These are phyloP conservation scores for Dysphania ambrosioides DNA, from an alignment of 148 eudicot genomes.

Conservation along the genomic window DNA sequence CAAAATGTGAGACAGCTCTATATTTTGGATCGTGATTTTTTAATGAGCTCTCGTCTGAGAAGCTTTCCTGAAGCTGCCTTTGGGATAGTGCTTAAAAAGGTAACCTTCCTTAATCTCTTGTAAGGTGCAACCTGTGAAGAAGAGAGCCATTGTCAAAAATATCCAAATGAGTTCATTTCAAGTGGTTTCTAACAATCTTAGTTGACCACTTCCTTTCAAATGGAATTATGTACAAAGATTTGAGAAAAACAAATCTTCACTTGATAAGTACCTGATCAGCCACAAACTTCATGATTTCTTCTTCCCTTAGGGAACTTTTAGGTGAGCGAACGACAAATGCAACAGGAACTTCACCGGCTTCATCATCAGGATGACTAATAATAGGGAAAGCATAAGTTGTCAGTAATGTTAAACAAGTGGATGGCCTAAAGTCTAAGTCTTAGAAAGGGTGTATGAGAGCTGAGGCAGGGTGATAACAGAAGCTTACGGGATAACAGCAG, in stretches of 20 bases:
- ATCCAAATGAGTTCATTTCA: neutral
- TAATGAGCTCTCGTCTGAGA: constrained; percentile 58
- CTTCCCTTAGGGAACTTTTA: constrained; percentile 51
- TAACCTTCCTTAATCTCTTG: constrained; percentile 52
- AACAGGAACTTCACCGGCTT: constrained; percentile 84
- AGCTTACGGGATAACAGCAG: constrained; percentile 80
- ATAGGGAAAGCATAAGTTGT: neutral
- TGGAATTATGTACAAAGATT: neutral
- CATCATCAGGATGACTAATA: constrained; percentile 63
- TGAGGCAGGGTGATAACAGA: neutral
- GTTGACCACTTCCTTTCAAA: neutral
- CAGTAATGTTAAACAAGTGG: neutral
- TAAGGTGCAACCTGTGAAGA: constrained; percentile 61
- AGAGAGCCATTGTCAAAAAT: neutral
- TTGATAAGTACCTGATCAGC: constrained; percentile 55
- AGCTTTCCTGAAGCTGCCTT: constrained; percentile 59
- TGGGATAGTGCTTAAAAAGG: constrained; percentile 45
- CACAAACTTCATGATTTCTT: constrained; percentile 51
- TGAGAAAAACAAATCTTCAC: neutral
- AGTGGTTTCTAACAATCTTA: neutral
- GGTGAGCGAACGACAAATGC: constrained; percentile 74
- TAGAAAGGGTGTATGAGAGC: neutral
- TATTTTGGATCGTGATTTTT: constrained; percentile 41
- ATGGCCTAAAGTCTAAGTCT: neutral
- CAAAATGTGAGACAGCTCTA: constrained; percentile 11